Percentiles rank a stretch among this genome's conserved stretches.
These are phyloP conservation scores for Mycena maculata DNA, from an alignment of 768 basidiomycete genomes.

Conservation along the genomic window DNA sequence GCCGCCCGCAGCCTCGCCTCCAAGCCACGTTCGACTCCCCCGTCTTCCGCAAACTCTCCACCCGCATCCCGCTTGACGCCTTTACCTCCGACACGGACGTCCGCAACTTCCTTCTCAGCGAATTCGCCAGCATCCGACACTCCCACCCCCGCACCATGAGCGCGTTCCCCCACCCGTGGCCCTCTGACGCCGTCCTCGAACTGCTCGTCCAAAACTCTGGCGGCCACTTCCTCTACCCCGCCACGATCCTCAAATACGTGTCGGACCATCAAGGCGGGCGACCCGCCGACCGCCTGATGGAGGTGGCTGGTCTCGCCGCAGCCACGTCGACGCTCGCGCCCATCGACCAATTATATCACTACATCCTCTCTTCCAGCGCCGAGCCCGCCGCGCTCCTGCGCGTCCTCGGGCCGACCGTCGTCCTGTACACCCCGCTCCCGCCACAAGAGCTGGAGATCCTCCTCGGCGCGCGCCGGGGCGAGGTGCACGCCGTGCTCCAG, in stretches of 20 bases:
- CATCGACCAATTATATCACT: constrained; percentile 30
- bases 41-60: constrained; percentile 24
- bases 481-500: constrained; percentile 4
- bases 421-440: constrained; percentile 22
- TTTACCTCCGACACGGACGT: constrained; percentile 40
- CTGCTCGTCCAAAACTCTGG: constrained; percentile 20
- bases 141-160: constrained; percentile 32
- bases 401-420: constrained; percentile 15
- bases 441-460: constrained; percentile 16
- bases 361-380: constrained; percentile 19
- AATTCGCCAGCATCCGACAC: constrained; percentile 32
- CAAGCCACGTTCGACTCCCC: constrained; percentile 34
- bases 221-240: constrained; percentile 34
- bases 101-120: constrained; percentile 34
- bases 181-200: constrained; percentile 36
- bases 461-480: constrained; percentile 2
- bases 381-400: constrained; percentile 20
- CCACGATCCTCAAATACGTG: constrained; percentile 32
- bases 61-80: constrained; percentile 32
- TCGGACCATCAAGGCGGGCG: constrained; percentile 1
- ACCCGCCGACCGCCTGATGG: constrained; percentile 25
- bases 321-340: neutral
- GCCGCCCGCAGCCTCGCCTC: constrained; percentile 35
- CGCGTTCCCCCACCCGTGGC: constrained; percentile 37
- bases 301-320: constrained; percentile 27